Evolutionary conservation across 345 rosid genomes (phyloP), one percentile per base, ranked within the genome.

Genomic region (Luvunga scandens): DNA sequence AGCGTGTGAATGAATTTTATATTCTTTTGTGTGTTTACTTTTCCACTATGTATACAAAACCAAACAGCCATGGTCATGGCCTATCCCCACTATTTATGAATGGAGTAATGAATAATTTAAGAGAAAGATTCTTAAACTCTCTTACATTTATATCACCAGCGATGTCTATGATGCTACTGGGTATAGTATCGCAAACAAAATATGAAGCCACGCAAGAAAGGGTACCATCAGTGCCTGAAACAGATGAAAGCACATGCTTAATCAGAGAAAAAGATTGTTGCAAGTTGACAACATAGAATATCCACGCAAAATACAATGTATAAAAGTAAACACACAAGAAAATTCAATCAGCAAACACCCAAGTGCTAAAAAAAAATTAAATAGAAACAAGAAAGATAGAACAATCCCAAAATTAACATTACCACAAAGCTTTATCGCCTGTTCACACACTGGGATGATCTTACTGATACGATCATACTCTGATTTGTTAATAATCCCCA

Each of bases 141-240:
- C 98, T 91, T 90, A 97, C 99, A 82, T 97, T 97, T 39, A 78
- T 82, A 71, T 83, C 83, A 72, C 93, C 88, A 71, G 93, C 96
- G 66, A 78, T 85, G 42, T 89, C 80, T 81, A 93, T 59, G 77
- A 97, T 83, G 83, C 93, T 86, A 77, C 77, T 82, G 91, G 94
- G 91, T 86, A 97, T 88, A 77, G 91, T 61, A 71, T 87, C 90
- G 97, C 98, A 97, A 80, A 94, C 90, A 89, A 94, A 89, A 85
- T 91, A 94, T 8, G 98, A 91, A 68, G 98, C 98, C 93, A 91
- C 71, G 88, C 99, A 97, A 77, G 99, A 94, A 78, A 89, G 39
- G 42, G 97, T 93, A 31, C 99, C 99, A 80, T 97, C 93, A 50
- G 98, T 94, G 61, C 99, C 99, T 97, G 97, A 71, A 83, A 80